Percentiles rank a stretch among this genome's conserved stretches.
Conservation (phyloP, 306 rosid species). For the Comarum palustre region DNA sequence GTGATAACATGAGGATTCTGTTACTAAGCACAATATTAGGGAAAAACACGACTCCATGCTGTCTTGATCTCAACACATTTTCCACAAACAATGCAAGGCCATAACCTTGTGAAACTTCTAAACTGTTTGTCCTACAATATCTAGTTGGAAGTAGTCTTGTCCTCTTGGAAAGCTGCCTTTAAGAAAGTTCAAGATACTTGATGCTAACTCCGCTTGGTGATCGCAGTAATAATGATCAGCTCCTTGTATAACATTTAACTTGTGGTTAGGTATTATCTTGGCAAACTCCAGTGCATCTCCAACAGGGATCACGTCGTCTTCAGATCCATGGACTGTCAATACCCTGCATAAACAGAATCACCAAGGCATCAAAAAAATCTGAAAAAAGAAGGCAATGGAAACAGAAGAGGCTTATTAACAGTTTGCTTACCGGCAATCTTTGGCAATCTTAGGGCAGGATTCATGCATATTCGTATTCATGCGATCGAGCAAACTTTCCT, state of each 20-base stretch:
- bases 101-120: not conserved
- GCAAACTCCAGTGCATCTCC: slow-evolving; percentile 57
- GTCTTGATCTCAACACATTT: not conserved
- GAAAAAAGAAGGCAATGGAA: not conserved
- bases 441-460: slow-evolving; percentile 56
- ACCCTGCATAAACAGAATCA: slow-evolving; percentile 42
- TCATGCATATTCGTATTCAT: slow-evolving; percentile 54
- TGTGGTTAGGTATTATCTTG: slow-evolving; percentile 61
- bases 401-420: not conserved
- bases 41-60: not conserved
- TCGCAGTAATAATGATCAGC: slow-evolving; percentile 52
- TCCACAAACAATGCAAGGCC: not conserved
- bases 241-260: slow-evolving; percentile 51
- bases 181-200: slow-evolving; percentile 38
- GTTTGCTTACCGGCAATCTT: slow-evolving; percentile 55
- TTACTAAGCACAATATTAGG: not conserved
- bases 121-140: not conserved
- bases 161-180: slow-evolving; percentile 16
- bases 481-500: slow-evolving; percentile 59
- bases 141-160: slow-evolving; percentile 20
- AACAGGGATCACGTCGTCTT: slow-evolving; percentile 38
- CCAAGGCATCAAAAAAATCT: not conserved
- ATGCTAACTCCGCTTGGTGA: slow-evolving; percentile 47
- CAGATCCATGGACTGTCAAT: slow-evolving; percentile 60
- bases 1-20: not conserved